Base-by-base conservation (phyloP, 352 stramenopile species). In the Achlya hypogyna region DNA sequence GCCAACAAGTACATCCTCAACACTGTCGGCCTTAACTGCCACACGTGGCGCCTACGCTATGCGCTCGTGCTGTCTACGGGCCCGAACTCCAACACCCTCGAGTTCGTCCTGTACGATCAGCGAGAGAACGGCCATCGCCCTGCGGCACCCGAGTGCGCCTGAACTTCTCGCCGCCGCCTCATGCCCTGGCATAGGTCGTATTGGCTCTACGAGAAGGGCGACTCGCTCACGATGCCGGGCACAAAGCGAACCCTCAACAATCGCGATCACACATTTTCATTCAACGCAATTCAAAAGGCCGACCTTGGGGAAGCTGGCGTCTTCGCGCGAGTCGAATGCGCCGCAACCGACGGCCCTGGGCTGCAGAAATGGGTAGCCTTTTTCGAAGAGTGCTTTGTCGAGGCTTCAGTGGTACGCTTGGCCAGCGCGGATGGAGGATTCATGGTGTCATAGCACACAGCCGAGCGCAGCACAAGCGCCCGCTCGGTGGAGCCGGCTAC, bases 211-310 rank as follows among this genome's bases (percentile, higher is more conserved):
- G 22, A 27, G 9, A 58, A 58, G 32, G 60, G 60, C 32, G 60
- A 67, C 18, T 45, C 60, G 9, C 12, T 67, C 47, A 51, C 42
- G 4, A 22, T 27, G 3, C 60, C 60, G 2, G 51, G 51, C 23
- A n/a, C 42, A 10, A 67, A 67, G 34, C 60, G 60, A n/a, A 67
- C 2, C 31, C 28, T 67, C 29, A 67, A 58, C 47, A 67, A 67
- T 22, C 51, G 51, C 16, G 38, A 49, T 1, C 60, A 67, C 42
- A 58, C 60, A 1, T 67, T 67, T 35, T 58, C 60, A 20, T 54
- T 67, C 29, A 12, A 56, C 23, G 60, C 16, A 12, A 6, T 45
- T 28, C 42, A 58, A 59, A 45, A 28, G 27, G 25, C 51, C 47
- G 16, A 20, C 25, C 12, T 28, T 20, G 25, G 12, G 5, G 38